Evolutionary conservation across 495 filamentous ascomycete genomes (phyloP), one percentile per base, ranked within the genome.

Genomic region (Trichocladium antarcticum): DNA sequence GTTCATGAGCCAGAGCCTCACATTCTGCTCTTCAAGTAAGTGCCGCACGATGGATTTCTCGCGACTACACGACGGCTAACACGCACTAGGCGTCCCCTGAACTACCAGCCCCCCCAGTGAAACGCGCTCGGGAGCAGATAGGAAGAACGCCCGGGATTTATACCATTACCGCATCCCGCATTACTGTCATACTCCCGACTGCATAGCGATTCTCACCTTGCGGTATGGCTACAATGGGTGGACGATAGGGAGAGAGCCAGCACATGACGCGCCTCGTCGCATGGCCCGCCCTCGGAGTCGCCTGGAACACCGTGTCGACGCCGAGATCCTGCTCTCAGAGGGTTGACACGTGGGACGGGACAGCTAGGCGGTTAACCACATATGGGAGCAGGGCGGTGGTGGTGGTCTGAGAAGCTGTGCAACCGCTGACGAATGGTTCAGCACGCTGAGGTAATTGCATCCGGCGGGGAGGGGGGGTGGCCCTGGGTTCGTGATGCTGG

Each of bases 1-100:
- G 92, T 97, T 45, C 92, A 98, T 63, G 93, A 95, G 66, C 92
- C 92, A 31, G 92, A 98, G 71, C 92, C 92, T 42, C 92, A 98
- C 57, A 97, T 98, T 51, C 78, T 98, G 27, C 77, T 98, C 12
- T 98, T 98, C 77, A 98, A 98, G 92, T 97, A 67, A 67, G 85
- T 68, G 8, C 17, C 12, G 14, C 35, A 22, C 14, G 11, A 32
- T 19, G 7, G 22, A 16, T 0, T 1, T 17, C 1, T 5, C 5
- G 15, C 0, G 12, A n/a, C n/a, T 32, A 35, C 8, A 16, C 41
- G 17, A 34, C 45, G 8, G 21, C 19, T 34, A 21, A 49, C 47
- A 5, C n/a, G 14, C 27, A 6, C 14, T 54, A 93, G 88, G 69
- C 82, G 88, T 45, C 86, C 88, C 31, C 82, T 92, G 53, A 87